Evolutionary conservation across 2,329 filamentous ascomycete genomes (phyloP), one percentile per base, ranked within the genome.

Genomic region (Cladosporium sp.): DNA sequence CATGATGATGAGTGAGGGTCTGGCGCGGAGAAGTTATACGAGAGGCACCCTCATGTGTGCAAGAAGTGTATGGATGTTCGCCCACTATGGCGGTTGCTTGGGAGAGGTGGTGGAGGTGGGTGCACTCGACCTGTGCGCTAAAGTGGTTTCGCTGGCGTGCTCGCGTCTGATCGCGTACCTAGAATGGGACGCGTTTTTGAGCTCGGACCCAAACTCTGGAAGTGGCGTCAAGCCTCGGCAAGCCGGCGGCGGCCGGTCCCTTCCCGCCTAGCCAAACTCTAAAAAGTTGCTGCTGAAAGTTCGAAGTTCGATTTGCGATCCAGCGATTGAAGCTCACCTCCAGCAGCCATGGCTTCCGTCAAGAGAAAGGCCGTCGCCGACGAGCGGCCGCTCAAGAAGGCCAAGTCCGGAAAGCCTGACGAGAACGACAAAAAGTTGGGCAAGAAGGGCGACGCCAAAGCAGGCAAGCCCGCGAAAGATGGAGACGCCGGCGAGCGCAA

Each of bases 341-440:
- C 32, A 43, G 40, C 50, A 56, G 53, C 32, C 56, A 77, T 77
- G 74, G 72, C 70, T 56, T 66, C 72, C 28, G 61, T 70, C 11
- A 77, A 77, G 63, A 65, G 74, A 52, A 75, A 74, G 58, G 74
- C 74, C 53, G 71, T 65, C 37, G 61, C 63, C 9, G 64, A 68
- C 19, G 67, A 69, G 48, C 61, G 66, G 46, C 65, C 67, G 7
- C 63, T 58, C 40, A 70, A 70, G 55, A 58, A 37, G 32, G 49
- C 33, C 42, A 71, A 70, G 56, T 66, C 65, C 49, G 67, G 60
- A 42, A 63, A 59, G 53, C 32, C 54, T 11, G 42, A 40, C 11
- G 53, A 41, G 33, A 46, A 52, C 16, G 49, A 49, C n/a, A 54
- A 54, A 43, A 40, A 49, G 22, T 51, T 40, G 38, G 49, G 42